These are phyloP conservation scores for Claviceps sp. DNA, from an alignment of 2,329 filamentous ascomycete species.

Conservation along the genomic window DNA sequence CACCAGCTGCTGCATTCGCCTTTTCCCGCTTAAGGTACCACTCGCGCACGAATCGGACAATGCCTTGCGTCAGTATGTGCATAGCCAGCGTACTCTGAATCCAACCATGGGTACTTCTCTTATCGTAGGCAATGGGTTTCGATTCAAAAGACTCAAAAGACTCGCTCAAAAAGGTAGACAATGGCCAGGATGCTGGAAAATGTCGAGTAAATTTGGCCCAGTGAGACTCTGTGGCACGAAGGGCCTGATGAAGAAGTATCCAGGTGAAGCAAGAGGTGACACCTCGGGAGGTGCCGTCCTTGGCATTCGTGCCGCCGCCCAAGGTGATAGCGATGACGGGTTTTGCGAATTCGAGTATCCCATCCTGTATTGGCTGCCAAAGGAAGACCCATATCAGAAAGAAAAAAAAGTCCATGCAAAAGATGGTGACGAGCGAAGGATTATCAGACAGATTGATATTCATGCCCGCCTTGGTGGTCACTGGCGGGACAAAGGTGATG, in stretches of 20 bases:
- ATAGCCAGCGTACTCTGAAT: constrained; percentile 56
- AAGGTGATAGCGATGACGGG: constrained; percentile 86
- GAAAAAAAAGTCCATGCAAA: constrained; percentile 72
- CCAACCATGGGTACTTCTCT: constrained; percentile 49
- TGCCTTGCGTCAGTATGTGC: constrained; percentile 61
- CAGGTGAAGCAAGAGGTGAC: constrained; percentile 58
- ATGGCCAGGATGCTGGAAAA: constrained; percentile 32
- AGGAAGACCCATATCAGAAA: constrained; percentile 77
- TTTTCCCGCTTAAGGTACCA: constrained; percentile 52
- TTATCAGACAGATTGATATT: constrained; percentile 79
- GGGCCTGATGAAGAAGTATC: constrained; percentile 42
- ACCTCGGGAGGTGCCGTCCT: constrained; percentile 56
- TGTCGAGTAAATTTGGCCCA: constrained; percentile 33
- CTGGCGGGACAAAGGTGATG: constrained; percentile 79
- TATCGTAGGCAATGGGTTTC: constrained; percentile 33
- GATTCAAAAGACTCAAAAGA: constrained; percentile 36
- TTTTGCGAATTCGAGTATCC: constrained; percentile 81
- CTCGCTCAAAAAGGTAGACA: constrained; percentile 31
- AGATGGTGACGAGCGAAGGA: constrained; percentile 71
- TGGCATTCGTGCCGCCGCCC: constrained; percentile 63
- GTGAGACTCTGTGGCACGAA: constrained; percentile 34
- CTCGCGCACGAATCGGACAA: constrained; percentile 56
- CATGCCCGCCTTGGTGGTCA: constrained; percentile 62
- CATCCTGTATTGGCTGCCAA: constrained; percentile 75
- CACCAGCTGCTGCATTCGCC: constrained; percentile 32